These are phyloP conservation scores for Diutina scorzettiae DNA, from an alignment of 1,139 yeast genomes.

Conservation along the genomic window DNA sequence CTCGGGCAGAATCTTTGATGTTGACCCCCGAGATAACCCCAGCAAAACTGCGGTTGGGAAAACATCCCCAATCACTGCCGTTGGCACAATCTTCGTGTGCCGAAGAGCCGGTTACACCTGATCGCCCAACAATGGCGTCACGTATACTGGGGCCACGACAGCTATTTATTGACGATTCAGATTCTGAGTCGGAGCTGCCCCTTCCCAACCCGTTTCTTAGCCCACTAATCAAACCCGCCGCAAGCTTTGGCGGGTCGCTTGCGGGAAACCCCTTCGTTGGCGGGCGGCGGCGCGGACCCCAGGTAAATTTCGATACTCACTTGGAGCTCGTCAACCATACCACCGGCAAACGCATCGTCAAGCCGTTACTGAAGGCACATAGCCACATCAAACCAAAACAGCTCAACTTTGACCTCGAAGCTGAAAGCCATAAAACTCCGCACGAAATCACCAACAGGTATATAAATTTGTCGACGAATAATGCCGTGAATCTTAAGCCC, in stretches of 20 bases:
- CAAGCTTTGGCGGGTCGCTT: too few species aligned
- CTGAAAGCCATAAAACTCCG: background rate
- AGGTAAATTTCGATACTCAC: background rate
- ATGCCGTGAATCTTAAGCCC: background rate
- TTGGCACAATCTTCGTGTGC: background rate
- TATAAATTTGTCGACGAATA: background rate
- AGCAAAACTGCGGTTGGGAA: background rate
- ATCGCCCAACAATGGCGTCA: background rate
- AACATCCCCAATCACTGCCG: background rate
- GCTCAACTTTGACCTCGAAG: too few species aligned
- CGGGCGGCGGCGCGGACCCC: background rate
- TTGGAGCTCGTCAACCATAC: background rate
- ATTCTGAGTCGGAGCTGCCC: background rate
- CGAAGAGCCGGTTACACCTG: background rate
- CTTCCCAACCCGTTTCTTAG: background rate
- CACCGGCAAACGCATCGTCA: background rate
- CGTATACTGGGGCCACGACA: background rate
- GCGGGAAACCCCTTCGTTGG: too few species aligned
- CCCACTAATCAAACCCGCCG: too few species aligned
- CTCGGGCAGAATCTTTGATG: background rate
- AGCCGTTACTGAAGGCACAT: background rate
- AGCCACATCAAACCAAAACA: background rate
- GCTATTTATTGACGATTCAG: background rate
- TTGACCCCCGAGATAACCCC: conserved; percentile 1
- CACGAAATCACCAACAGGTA: conserved; percentile 2